Conservation (phyloP, 768 basidiomycete genomes). For the Cyclocybe aegerita region DNA sequence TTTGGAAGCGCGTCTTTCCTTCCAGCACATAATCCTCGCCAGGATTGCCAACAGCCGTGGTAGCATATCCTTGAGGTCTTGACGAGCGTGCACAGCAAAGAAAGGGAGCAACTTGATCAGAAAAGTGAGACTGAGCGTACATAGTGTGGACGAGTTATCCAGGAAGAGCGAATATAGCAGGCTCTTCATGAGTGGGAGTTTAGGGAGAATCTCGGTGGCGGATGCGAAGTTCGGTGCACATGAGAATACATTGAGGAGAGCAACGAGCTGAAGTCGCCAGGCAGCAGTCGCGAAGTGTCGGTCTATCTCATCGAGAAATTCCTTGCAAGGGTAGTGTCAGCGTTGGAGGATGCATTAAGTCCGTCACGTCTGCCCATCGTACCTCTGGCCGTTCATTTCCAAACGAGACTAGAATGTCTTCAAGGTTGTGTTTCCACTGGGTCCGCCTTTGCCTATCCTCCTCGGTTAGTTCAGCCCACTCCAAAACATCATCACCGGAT, state of each 20-base stretch:
- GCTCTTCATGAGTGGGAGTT: constrained; percentile 62
- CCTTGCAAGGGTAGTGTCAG: constrained; percentile 41
- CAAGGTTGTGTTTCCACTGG: constrained; percentile 78
- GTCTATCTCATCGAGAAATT: constrained; percentile 67
- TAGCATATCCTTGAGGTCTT: constrained; percentile 55
- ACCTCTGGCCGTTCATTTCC: constrained; percentile 67
- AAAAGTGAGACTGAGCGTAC: constrained; percentile 60
- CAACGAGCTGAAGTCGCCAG: constrained; percentile 67
- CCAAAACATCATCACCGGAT: constrained; percentile 70
- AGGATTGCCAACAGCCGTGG: constrained; percentile 68
- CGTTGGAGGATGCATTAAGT: constrained; percentile 3
- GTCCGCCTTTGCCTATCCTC: constrained; percentile 58
- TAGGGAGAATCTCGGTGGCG: constrained; percentile 49
- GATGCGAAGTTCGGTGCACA: constrained; percentile 52
- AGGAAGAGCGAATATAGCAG: constrained; percentile 68
- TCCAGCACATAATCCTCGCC: constrained; percentile 76
- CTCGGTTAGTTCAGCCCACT: constrained; percentile 68
- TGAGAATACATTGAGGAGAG: constrained; percentile 62
- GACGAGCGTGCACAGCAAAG: constrained; percentile 62
- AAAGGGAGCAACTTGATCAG: constrained; percentile 74
- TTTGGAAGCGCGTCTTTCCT: constrained; percentile 42
- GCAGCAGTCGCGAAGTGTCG: constrained; percentile 58
- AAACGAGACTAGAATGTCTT: constrained; percentile 69
- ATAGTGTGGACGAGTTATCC: constrained; percentile 74
- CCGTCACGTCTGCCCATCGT: constrained; percentile 20